Base-by-base conservation (phyloP, 129 eudicot genomes). In the Saposhnikovia divaricata region DNA sequence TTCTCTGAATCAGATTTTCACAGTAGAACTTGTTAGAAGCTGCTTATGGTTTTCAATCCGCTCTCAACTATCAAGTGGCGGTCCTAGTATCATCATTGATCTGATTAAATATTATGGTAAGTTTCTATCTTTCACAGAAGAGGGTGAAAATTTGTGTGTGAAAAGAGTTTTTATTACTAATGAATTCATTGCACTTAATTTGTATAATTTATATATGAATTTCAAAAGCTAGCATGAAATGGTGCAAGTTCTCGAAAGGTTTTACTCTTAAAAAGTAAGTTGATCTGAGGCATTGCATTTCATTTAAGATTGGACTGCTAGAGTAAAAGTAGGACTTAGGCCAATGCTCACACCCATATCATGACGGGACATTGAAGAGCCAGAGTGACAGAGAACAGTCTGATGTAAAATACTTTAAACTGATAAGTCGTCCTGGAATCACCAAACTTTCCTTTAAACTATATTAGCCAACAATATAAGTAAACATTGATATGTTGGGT, bases 41-140 rank as follows among this genome's bases (percentile, higher is more conserved):
- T 45, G 42, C 68, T 72, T 66, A 80, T 84, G 88, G 68, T 81
- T 81, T 73, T 43, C 78, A 77, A 77, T 80, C 78, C 69, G 78
- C 61, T 25, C 80, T 79, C 73, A 75, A 77, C 82, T 59, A 63
- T 76, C 72, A 63, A 57, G 81, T 82, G 50, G 45, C 57, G 59
- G 72, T 55, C 76, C 69, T 43, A 68, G 21, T 78, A 72, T 31
- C 72, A 50, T 81, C 45, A 42, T 68, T 68, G 28, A 28, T 38
- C 61, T 28, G 61, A 61, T 75, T 72, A 88, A 85, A 70, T 82
- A 87, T 69, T 80, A 89, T 90, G 91, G 91, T 85, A 86, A 80
- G 86, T 84, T 81, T 65, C 19, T 38, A 66, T 19, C 71, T 45
- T 8, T 4, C 4, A 72, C 10, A 40, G 21, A 1, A 73, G 53